Percentiles rank a stretch among this genome's conserved stretches.
phyloP scores from a whole-genome alignment of 2,329 filamentous ascomycete genomes.

The Leptographium flavum region DNA sequence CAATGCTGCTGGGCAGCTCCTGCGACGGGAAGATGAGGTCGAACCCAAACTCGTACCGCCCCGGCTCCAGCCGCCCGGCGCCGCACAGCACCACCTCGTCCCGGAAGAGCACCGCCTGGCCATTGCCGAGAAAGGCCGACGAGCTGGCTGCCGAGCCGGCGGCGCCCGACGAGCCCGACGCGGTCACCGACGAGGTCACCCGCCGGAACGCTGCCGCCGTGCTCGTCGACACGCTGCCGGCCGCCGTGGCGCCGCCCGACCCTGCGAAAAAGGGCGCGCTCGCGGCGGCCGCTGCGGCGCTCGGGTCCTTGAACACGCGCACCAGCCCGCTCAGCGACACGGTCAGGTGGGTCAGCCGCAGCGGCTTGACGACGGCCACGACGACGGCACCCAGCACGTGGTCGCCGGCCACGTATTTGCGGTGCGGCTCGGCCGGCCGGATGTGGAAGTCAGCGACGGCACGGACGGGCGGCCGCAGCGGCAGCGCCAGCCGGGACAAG shows the following conservation, averaged over 20 bases:
- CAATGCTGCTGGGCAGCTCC: slow-evolving; percentile 74
- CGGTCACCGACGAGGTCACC: background rate
- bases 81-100: slow-evolving; percentile 71
- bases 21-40: slow-evolving; percentile 20
- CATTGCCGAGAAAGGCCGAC: slow-evolving; percentile 51
- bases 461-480: slow-evolving; percentile 38
- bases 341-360: slow-evolving; percentile 67
- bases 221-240: background rate
- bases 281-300: slow-evolving; percentile 26
- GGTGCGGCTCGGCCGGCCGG: slow-evolving; percentile 61
- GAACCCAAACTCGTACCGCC: slow-evolving; percentile 61
- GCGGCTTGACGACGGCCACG: slow-evolving; percentile 57
- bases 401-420: slow-evolving; percentile 62
- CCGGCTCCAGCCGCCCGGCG: slow-evolving; percentile 59
- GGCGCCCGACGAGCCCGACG: background rate
- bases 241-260: slow-evolving; percentile 6
- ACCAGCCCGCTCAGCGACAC: slow-evolving; percentile 67
- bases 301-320: slow-evolving; percentile 60
- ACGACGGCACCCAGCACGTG: slow-evolving; percentile 59
- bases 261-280: slow-evolving; percentile 18
- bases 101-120: slow-evolving; percentile 67
- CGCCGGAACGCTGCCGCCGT: background rate
- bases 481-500: slow-evolving; percentile 37
- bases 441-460: slow-evolving; percentile 69
- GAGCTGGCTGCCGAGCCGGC: background rate